Conservation (phyloP, 495 filamentous ascomycete species). For the Mytilinidion resinicola region DNA sequence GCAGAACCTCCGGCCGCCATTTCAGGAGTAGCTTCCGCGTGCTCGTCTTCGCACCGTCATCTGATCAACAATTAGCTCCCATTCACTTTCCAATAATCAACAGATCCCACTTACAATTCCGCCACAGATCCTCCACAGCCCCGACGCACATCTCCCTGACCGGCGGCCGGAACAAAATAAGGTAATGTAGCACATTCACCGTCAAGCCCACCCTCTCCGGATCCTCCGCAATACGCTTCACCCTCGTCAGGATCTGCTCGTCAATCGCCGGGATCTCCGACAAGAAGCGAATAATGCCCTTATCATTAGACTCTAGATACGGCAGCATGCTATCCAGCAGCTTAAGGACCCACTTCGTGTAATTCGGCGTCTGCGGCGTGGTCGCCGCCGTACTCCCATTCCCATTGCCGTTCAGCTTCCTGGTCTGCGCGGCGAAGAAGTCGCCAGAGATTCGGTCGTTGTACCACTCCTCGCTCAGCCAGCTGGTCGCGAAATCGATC, state of each 20-base stretch:
- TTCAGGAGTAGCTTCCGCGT: conserved; percentile 44
- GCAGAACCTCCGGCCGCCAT: conserved; percentile 45
- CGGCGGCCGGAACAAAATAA: conserved; percentile 81
- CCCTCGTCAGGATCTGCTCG: conserved; percentile 57
- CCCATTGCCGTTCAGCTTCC: conserved; percentile 22
- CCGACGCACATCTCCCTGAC: conserved; percentile 75
- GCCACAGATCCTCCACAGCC: conserved; percentile 78
- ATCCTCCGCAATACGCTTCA: conserved; percentile 79
- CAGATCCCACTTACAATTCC: conserved; percentile 57
- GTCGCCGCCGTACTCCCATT: conserved; percentile 36
- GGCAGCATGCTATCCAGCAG: conserved; percentile 81
- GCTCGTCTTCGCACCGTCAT: conserved; percentile 42
- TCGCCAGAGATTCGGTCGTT: conserved; percentile 64
- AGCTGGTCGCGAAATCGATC: conserved; percentile 79
- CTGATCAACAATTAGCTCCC: conserved; percentile 26
- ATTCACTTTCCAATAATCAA: conserved; percentile 1
- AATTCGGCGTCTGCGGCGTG: conserved; percentile 47
- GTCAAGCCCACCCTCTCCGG: conserved; percentile 68
- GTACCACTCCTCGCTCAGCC: conserved; percentile 98
- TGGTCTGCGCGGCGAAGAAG: background rate
- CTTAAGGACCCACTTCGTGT: conserved; percentile 71
- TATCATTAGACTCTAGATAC: conserved; percentile 82
- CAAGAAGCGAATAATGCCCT: conserved; percentile 79
- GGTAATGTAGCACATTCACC: conserved; percentile 50
- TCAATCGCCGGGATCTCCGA: conserved; percentile 84